Percentiles rank a stretch among this genome's conserved stretches.
Evolutionary conservation across 768 basidiomycete genomes (phyloP).

Genomic region (Mycena sanguinolenta): DNA sequence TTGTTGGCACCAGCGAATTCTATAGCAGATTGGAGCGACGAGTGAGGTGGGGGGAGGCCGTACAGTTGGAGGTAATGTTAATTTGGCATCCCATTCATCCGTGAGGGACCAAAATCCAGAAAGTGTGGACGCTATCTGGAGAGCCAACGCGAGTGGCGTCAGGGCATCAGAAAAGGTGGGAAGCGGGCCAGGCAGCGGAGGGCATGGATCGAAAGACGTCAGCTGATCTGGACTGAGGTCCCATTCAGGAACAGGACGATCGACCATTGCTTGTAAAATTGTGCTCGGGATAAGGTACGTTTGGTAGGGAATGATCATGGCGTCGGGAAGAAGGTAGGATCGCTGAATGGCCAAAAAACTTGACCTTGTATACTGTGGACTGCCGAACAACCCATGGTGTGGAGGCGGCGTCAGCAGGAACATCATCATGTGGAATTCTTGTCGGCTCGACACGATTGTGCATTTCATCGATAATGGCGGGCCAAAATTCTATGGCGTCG

Average conservation of each 20-base stretch:
- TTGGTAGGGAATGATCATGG: constrained; percentile 80
- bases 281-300: constrained; percentile 69
- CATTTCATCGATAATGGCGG: constrained; percentile 73
- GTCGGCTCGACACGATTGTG: constrained; percentile 56
- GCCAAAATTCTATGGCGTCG: constrained; percentile 79
- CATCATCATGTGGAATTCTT: constrained; percentile 23
- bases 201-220: constrained; percentile 67
- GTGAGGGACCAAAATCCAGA: constrained; percentile 79
- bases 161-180: constrained; percentile 65
- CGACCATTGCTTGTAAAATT: constrained; percentile 64
- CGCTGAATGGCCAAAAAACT: constrained; percentile 72
- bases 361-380: constrained; percentile 67
- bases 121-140: constrained; percentile 77
- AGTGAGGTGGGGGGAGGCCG: constrained; percentile 37
- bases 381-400: constrained; percentile 25
- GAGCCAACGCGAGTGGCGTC: constrained; percentile 75
- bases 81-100: constrained; percentile 78
- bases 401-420: not conserved
- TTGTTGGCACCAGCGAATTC: constrained; percentile 62
- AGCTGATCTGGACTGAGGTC: constrained; percentile 57
- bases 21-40: constrained; percentile 60
- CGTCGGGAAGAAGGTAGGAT: constrained; percentile 63
- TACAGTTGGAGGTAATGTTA: constrained; percentile 52
- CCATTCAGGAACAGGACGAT: constrained; percentile 54
- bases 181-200: constrained; percentile 36